Base-by-base conservation (phyloP, 2,329 filamentous ascomycete genomes). In the Pseudocercospora macadamiae region DNA sequence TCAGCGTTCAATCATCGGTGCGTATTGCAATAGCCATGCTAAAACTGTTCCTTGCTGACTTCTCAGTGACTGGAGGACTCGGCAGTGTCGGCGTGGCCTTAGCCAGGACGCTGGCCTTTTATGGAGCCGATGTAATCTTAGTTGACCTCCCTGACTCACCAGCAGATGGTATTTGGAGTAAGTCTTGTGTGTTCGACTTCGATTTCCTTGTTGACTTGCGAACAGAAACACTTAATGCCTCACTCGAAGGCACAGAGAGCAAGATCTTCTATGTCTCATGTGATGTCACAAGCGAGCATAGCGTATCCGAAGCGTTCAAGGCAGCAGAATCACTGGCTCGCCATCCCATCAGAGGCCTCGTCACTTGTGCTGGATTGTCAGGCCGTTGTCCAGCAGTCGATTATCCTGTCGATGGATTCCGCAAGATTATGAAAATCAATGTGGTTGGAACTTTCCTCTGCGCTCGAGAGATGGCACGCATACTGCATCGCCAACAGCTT, bases 351-450 rank as follows among this genome's bases (percentile, higher is more conserved):
- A 34, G 49, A 52, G 49, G 49, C n/a, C 49, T 52, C 1, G 60
- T 66, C 9, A 42, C 60, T 4, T 64, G 62, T 23, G 61, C 59
- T 7, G 64, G 64, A n/a, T 48, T 66, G 5, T 61, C 60, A 25
- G 57, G 47, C 2, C 51, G 47, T 9, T 51, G 52, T 21, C 60
- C 64, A 2, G 73, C 73, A 6, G 61, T 68, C 23, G 63, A 67
- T 3, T 74, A 74, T 49, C 62, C 70, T 2, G 54, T 65, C 16
- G 57, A 65, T 3, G 57, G 64, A 1, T 71, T 74, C 54, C 64
- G 71, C 1, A 64, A 64, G 25, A 71, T 74, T 34, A 54, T 75
- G n/a, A 70, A 73, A 34, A 64, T 73, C 42, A 74, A 75, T 49
- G 62, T 72, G 10, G 64, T 64, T 2, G 72, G 73, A 7, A 72